Evolutionary conservation across 306 rosid species (phyloP).

Genomic region (Trichosanthes truncata): DNA sequence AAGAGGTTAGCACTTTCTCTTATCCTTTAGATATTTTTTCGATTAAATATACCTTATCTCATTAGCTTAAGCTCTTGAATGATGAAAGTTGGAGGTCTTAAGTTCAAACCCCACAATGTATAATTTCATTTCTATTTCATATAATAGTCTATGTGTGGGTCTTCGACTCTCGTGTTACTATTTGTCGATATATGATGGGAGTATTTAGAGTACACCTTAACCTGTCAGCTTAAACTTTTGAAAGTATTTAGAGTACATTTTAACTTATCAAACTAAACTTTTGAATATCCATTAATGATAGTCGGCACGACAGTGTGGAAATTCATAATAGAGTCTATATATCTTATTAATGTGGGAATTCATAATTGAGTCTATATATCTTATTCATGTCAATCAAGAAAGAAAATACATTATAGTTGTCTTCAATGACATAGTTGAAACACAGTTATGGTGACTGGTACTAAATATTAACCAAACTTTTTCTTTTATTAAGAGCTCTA

Average conservation of each 20-base stretch:
- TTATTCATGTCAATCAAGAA: not conserved
- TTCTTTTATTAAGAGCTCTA: not conserved
- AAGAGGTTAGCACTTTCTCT: constrained; percentile 51
- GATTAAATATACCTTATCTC: not conserved
- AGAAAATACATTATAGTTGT: not conserved
- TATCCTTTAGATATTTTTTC: not conserved
- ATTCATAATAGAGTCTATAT: too few relatives aligned
- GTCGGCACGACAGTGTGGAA: too few relatives aligned
- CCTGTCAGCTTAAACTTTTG: too few relatives aligned
- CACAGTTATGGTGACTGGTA: not conserved
- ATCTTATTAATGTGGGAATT: too few relatives aligned
- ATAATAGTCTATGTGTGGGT: not conserved
- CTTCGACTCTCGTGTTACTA: not conserved
- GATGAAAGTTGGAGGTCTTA: not conserved
- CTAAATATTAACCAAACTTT: not conserved
- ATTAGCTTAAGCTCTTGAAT: not conserved
- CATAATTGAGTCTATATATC: too few relatives aligned
- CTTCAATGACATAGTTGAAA: not conserved
- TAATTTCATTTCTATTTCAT: not conserved
- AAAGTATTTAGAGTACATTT: not conserved
- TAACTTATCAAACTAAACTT: too few relatives aligned
- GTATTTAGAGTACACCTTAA: not conserved
- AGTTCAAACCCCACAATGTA: not conserved
- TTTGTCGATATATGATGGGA: not conserved
- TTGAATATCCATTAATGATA: too few relatives aligned